Evolutionary conservation across 768 basidiomycete genomes (phyloP), one percentile per base, ranked within the genome.

Genomic region (Boletus reticulatus): DNA sequence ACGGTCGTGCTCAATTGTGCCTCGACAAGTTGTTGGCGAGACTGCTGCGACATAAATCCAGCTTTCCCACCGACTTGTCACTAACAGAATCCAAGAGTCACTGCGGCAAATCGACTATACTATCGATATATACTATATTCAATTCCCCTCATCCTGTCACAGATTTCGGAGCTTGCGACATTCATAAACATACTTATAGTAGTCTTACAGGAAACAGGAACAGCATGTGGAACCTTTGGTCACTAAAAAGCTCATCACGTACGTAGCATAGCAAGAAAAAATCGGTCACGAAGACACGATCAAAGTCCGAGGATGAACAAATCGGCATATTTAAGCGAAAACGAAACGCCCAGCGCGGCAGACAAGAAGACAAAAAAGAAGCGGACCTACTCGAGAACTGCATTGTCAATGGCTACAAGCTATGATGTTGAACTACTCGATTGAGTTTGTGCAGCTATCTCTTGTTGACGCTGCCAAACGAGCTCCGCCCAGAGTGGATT

Each of bases 401-500:
- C 49, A 27, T 24, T 13, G 29, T 34, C 37, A 7, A 51, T 24
- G 29, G 29, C 43, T 43, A 16, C 31, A 24, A 42, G 34, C 50
- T 55, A 57, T 14, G 56, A 52, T 1, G 41, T 20, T 34, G 24
- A 43, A 43, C 47, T 22, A 24, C 34, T 52, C 5, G 19, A 44
- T 19, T 52, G 53, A 17, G 56, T 22, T 36, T 65, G 68, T 43
- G 60, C 67, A 14, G 47, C 52, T 14, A 70, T 58, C 55, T 83
- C 80, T 55, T 83, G 74, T 62, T 92, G 89, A 45, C 85, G 81
- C 68, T 93, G 88, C 90, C 91, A 92, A 39, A 93, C 71, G 38
- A 96, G 76, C 74, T 96, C 94, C 4, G 88, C 94, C 94, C 94
- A 97, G 13, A 97, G 75, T 3, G 92, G 92, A 69, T 95, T 92